Conservation (phyloP, 2,329 filamentous ascomycete species). For the Thielaviopsis ethacetica region DNA sequence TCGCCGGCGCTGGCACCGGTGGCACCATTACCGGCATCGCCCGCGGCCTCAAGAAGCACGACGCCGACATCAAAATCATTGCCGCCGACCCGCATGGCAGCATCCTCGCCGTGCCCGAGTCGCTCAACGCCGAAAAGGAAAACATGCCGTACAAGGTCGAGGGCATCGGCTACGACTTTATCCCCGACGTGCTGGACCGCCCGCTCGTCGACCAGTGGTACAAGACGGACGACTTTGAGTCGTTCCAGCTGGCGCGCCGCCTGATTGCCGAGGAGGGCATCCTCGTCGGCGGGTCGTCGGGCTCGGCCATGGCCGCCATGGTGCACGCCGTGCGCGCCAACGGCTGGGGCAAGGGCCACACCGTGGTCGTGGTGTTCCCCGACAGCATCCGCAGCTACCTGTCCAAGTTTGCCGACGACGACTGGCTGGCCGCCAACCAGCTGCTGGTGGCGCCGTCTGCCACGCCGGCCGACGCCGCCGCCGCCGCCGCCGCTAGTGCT, state of each 20-base stretch:
- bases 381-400: constrained; percentile 97
- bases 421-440: constrained; percentile 95
- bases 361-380: constrained; percentile 79
- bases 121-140: constrained; percentile 60
- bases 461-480: constrained; percentile 27
- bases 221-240: constrained; percentile 88
- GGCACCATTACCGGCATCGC: constrained; percentile 89
- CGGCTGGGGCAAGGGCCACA: constrained; percentile 64
- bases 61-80: constrained; percentile 67
- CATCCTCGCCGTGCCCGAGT: constrained; percentile 68
- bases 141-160: constrained; percentile 94
- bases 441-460: constrained; percentile 41
- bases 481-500: constrained; percentile 19
- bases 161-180: constrained; percentile 96
- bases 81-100: constrained; percentile 87
- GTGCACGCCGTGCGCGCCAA: constrained; percentile 62
- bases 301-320: constrained; percentile 75
- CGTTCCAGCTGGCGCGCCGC: constrained; percentile 76
- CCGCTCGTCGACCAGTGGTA: constrained; percentile 82
- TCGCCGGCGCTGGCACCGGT: constrained; percentile 88
- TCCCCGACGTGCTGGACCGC: constrained; percentile 81
- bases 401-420: constrained; percentile 96
- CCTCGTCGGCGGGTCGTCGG: constrained; percentile 82
- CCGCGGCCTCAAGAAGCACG: constrained; percentile 74
- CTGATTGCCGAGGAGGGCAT: constrained; percentile 90